Evolutionary conservation across 306 rosid species (phyloP).

Genomic region (Acacia confusa): DNA sequence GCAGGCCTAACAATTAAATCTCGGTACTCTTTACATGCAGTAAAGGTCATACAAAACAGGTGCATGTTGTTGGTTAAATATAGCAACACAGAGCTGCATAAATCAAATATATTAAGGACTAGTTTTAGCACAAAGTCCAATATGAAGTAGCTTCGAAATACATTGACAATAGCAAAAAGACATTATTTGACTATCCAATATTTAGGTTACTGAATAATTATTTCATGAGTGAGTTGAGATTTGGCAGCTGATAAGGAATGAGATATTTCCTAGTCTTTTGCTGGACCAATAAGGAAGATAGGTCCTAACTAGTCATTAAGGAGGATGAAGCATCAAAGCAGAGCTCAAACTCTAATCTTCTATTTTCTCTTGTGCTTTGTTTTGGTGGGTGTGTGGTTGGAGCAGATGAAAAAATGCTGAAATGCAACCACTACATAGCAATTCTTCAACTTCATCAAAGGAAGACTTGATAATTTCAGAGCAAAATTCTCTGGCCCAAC

Average conservation of each 20-base stretch:
- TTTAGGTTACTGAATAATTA: not conserved
- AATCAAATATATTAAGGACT: conserved; percentile 7
- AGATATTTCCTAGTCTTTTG: not conserved
- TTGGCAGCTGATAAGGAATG: not conserved
- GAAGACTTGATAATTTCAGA: not conserved
- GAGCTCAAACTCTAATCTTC: not conserved
- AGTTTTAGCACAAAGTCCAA: not conserved
- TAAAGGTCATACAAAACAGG: conserved; percentile 2
- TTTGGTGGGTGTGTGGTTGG: not conserved
- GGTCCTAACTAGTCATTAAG: not conserved
- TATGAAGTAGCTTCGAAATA: not conserved
- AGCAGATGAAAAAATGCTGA: not conserved
- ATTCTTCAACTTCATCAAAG: not conserved
- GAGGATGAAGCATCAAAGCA: not conserved
- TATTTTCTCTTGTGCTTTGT: not conserved
- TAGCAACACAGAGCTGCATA: not conserved
- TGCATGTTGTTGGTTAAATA: not conserved
- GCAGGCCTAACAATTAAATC: not conserved
- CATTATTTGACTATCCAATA: not conserved
- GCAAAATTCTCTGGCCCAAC: not conserved
- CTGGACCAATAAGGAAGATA: not conserved
- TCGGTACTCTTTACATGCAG: not conserved
- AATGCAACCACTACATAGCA: not conserved
- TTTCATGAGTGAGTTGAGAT: not conserved
- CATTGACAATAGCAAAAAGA: not conserved